These are phyloP conservation scores for Mucor plumbeus DNA, from an alignment of 371 early-diverging fungal genomes.

Conservation along the genomic window DNA sequence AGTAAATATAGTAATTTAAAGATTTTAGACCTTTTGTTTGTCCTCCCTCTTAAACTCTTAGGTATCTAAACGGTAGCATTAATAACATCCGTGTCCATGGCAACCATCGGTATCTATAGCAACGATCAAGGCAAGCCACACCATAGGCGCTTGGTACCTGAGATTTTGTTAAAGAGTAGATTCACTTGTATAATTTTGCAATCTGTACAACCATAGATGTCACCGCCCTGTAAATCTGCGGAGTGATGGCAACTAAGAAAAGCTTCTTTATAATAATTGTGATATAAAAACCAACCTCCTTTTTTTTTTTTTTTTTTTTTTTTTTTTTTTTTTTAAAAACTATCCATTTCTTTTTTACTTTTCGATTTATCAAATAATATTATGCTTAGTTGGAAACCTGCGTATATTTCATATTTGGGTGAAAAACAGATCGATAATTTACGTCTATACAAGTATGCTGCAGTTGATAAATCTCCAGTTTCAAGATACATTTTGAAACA, in stretches of 20 bases:
- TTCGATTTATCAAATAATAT: not conserved
- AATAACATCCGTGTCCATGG: too few species aligned
- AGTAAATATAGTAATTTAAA: not conserved
- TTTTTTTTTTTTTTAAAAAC: conserved; percentile 3
- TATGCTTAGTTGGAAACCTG: conserved; percentile 8
- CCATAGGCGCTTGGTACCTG: not conserved
- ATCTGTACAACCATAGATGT: conserved; percentile 4
- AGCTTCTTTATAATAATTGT: not conserved
- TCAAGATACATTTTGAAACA: conserved; percentile 82
- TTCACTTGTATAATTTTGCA: not conserved
- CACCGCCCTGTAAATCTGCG: conserved; percentile 3
- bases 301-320: conserved; percentile 5
- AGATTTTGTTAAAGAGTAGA: not conserved
- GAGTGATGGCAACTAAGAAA: not conserved
- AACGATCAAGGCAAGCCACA: too few species aligned
- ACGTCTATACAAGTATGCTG: conserved; percentile 81
- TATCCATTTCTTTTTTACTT: not conserved
- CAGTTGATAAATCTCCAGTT: conserved; percentile 87
- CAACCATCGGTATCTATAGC: too few species aligned
- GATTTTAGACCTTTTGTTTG: not conserved
- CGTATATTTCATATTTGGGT: conserved; percentile 29
- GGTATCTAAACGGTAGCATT: not conserved
- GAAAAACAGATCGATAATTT: conserved; percentile 75
- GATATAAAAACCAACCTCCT: not conserved
- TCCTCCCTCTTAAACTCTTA: not conserved